These are phyloP conservation scores for Diaporthe caulivora DNA, from an alignment of 2,329 filamentous ascomycete species.

Conservation along the genomic window DNA sequence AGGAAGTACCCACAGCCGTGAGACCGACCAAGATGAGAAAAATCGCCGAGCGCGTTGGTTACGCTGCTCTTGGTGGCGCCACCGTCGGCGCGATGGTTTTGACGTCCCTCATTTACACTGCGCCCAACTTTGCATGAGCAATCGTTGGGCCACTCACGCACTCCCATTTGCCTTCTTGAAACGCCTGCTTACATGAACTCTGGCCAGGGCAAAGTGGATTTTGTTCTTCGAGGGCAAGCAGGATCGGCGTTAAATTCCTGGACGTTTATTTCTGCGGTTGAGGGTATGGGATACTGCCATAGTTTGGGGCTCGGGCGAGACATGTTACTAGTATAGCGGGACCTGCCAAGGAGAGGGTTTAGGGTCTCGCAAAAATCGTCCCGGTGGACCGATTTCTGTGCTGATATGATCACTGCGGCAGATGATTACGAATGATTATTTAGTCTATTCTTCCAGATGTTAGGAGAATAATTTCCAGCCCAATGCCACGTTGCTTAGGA, in stretches of 20 bases:
- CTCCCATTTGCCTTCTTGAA: background rate
- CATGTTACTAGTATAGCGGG: background rate
- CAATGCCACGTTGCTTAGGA: background rate
- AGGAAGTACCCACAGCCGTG: background rate
- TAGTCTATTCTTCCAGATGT: conserved; percentile 12
- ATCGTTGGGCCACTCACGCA: background rate
- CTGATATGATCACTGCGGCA: background rate
- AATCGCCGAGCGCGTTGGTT: conserved; percentile 50
- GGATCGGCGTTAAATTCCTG: background rate
- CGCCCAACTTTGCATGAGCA: conserved; percentile 48
- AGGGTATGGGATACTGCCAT: background rate
- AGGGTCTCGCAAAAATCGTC: background rate
- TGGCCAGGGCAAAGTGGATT: background rate
- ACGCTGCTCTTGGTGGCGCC: conserved; percentile 52
- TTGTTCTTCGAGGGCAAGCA: background rate
- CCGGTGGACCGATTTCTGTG: background rate
- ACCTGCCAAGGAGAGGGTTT: background rate
- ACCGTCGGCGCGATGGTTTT: conserved; percentile 52
- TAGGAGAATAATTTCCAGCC: conserved; percentile 12
- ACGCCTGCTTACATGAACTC: background rate
- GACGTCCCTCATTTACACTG: conserved; percentile 54
- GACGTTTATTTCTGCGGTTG: background rate
- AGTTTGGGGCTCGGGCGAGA: background rate
- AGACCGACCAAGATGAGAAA: conserved; percentile 47
- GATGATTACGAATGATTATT: conserved; percentile 9